Conservation (phyloP, 768 basidiomycete species). For the Leucosporidium creatinivorum region DNA sequence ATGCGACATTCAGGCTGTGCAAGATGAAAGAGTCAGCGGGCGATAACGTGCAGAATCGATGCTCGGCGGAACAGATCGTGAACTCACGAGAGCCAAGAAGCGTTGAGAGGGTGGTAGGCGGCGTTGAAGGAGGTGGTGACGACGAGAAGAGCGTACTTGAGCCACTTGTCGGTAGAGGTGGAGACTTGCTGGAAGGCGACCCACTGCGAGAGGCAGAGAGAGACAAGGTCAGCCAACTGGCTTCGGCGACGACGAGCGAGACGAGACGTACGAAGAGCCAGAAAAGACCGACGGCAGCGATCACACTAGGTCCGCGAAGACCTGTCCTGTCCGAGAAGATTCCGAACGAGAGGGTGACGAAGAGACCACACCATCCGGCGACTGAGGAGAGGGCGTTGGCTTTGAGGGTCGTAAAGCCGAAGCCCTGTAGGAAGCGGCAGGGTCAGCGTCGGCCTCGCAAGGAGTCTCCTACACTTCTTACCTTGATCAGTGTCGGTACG, state of each 20-base stretch:
- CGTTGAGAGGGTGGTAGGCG: constrained; percentile 35
- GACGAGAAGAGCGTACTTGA: constrained; percentile 30
- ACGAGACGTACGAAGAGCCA: constrained; percentile 18
- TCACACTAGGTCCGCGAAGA: constrained; percentile 30
- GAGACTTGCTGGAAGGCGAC: constrained; percentile 23
- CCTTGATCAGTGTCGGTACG: constrained; percentile 28
- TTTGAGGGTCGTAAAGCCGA: constrained; percentile 33
- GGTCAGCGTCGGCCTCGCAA: constrained; percentile 31
- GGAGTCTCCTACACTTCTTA: not conserved
- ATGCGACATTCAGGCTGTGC: constrained; percentile 32
- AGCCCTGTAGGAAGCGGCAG: constrained; percentile 26
- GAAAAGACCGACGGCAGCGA: constrained; percentile 27
- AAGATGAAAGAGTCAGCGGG: too few relatives aligned
- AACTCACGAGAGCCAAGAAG: constrained; percentile 34
- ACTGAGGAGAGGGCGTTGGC: constrained; percentile 40
- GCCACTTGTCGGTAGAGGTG: constrained; percentile 17
- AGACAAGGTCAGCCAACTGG: not conserved
- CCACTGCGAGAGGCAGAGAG: constrained; percentile 7
- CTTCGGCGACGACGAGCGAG: not conserved
- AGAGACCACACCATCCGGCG: constrained; percentile 34
- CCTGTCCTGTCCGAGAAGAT: constrained; percentile 34
- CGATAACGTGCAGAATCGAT: too few relatives aligned
- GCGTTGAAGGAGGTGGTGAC: constrained; percentile 28
- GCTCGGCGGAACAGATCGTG: too few relatives aligned
- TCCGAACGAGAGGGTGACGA: constrained; percentile 30